Evolutionary conservation across 2,329 filamentous ascomycete genomes (phyloP).

Genomic region (Verticillium nonalfalfae): DNA sequence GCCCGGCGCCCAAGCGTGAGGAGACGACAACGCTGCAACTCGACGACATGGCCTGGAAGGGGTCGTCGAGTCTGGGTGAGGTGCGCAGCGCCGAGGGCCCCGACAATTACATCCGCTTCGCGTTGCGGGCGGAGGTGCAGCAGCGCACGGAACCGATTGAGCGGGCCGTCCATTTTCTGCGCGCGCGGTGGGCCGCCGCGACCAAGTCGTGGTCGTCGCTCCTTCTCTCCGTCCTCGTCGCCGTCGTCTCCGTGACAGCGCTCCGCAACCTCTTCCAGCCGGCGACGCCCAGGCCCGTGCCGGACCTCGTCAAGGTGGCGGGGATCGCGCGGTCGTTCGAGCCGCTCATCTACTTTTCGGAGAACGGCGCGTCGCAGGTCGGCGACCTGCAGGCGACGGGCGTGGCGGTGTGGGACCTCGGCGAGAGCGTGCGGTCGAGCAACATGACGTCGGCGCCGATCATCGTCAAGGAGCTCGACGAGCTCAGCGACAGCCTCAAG

Average conservation of each 20-base stretch:
- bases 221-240: slow-evolving; percentile 53
- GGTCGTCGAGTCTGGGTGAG: slow-evolving; percentile 21
- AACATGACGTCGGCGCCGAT: slow-evolving; percentile 87
- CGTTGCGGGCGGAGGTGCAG: slow-evolving; percentile 79
- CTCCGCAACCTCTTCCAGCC: slow-evolving; percentile 65
- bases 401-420: slow-evolving; percentile 89
- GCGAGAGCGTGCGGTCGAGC: slow-evolving; percentile 80
- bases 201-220: slow-evolving; percentile 67
- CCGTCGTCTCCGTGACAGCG: slow-evolving; percentile 58
- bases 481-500: slow-evolving; percentile 79
- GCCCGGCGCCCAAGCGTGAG: slow-evolving; percentile 38
- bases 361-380: slow-evolving; percentile 80
- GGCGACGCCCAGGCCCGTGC: slow-evolving; percentile 58
- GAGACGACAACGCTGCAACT: slow-evolving; percentile 29
- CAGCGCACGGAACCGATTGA: slow-evolving; percentile 83
- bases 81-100: slow-evolving; percentile 22
- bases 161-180: slow-evolving; percentile 58
- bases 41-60: slow-evolving; percentile 20
- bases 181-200: slow-evolving; percentile 49
- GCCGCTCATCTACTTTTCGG: slow-evolving; percentile 89
- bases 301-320: slow-evolving; percentile 86
- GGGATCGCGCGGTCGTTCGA: slow-evolving; percentile 87
- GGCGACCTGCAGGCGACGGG: slow-evolving; percentile 85
- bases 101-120: slow-evolving; percentile 73
- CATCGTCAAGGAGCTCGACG: slow-evolving; percentile 81